Evolutionary conservation across 83 land plant species (phyloP).

Genomic region (Thuja plicata): DNA sequence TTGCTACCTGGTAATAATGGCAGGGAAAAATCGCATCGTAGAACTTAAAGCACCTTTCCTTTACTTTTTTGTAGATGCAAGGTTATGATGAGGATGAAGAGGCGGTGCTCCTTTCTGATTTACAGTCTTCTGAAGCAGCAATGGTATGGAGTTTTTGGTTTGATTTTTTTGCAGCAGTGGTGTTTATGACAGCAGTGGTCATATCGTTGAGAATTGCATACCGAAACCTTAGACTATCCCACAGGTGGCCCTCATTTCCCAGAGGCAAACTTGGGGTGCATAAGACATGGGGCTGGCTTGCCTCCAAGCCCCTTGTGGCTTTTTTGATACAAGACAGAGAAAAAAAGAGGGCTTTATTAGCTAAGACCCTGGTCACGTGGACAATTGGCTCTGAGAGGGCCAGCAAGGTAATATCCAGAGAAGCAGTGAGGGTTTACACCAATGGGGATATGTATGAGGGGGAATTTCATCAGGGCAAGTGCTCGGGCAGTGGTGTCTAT

Average conservation of each 20-base stretch:
- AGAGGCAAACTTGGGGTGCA: constrained; percentile 2
- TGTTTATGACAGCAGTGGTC: constrained; percentile 35
- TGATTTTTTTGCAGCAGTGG: constrained; percentile 32
- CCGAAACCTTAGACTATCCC: constrained; percentile 18
- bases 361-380: constrained; percentile 24
- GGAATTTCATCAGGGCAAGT: constrained; percentile 63
- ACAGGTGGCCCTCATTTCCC: constrained; percentile 18
- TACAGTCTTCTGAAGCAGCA: neutral
- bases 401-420: constrained; percentile 25
- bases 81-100: neutral
- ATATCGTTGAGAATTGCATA: constrained; percentile 35
- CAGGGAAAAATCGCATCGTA: neutral
- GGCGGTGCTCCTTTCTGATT: neutral
- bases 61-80: neutral
- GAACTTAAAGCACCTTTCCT: neutral
- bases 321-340: neutral
- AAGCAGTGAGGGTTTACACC: constrained; percentile 60
- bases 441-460: constrained; percentile 93
- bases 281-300: neutral
- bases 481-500: constrained; percentile 72
- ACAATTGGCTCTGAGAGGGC: constrained; percentile 25
- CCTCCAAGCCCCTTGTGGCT: constrained; percentile 17
- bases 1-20: neutral
- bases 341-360: neutral
- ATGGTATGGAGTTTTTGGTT: constrained; percentile 17